Evolutionary conservation across 805 yeast genomes (phyloP).

Genomic region (Brettanomyces naardenensis): DNA sequence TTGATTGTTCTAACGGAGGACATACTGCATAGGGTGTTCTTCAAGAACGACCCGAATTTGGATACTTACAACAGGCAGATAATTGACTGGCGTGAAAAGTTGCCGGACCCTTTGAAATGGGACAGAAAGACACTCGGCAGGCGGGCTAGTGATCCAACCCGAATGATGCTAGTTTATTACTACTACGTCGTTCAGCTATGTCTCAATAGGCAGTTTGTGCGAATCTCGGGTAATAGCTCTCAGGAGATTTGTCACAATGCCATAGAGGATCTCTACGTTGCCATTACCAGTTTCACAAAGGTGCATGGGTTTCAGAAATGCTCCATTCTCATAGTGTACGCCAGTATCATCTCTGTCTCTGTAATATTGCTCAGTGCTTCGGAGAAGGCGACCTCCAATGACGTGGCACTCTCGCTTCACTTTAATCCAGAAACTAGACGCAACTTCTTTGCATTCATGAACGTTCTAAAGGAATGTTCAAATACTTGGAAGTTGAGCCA

Average conservation of each 20-base stretch:
- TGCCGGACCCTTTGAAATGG: conserved; percentile 47
- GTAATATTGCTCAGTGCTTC: conserved; percentile 6
- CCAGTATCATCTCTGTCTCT: conserved; percentile 29
- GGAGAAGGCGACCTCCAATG: neutral
- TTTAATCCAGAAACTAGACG: conserved; percentile 22
- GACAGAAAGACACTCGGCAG: conserved; percentile 29
- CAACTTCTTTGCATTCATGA: conserved; percentile 32
- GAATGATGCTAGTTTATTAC: conserved; percentile 44
- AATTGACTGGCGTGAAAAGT: conserved; percentile 37
- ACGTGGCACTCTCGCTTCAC: conserved; percentile 15
- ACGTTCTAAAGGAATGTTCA: conserved; percentile 32
- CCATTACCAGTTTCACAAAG: conserved; percentile 29
- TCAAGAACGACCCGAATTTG: neutral
- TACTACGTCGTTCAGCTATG: conserved; percentile 54
- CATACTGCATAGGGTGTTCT: conserved; percentile 37
- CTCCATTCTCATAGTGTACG: conserved; percentile 40
- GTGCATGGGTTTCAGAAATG: conserved; percentile 34
- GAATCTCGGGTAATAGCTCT: conserved; percentile 17
- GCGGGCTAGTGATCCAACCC: conserved; percentile 43
- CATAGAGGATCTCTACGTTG: conserved; percentile 34
- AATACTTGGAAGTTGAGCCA: conserved; percentile 41
- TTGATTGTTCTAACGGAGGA: conserved; percentile 37
- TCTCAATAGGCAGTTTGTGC: conserved; percentile 53
- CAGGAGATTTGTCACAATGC: conserved; percentile 28
- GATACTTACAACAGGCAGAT: conserved; percentile 5